phyloP scores from a whole-genome alignment of 176 grass and related monocot species.

The Tillandsia fasciculata region DNA sequence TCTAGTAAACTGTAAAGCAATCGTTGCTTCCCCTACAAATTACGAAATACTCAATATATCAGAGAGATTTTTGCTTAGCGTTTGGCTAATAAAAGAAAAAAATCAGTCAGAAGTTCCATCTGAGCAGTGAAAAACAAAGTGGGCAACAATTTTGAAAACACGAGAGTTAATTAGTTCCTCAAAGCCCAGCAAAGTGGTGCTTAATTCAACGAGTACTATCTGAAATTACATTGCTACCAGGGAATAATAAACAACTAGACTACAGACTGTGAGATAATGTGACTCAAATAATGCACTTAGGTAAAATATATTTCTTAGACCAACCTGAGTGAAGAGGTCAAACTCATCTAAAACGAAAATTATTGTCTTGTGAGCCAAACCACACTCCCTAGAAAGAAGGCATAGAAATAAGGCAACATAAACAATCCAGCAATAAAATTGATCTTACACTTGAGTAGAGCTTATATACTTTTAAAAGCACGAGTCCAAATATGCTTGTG shows the following conservation, averaged over 20 bases:
- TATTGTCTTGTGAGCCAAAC: slow-evolving; percentile 74
- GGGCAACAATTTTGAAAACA: not conserved
- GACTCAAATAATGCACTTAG: not conserved
- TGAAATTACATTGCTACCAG: too few species aligned
- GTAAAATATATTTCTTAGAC: not conserved
- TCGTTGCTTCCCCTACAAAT: slow-evolving; percentile 82
- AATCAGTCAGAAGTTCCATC: not conserved
- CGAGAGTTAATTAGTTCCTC: not conserved
- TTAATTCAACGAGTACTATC: too few species aligned
- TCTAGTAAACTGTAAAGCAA: slow-evolving; percentile 93
- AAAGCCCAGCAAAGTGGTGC: too few species aligned
- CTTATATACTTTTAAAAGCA: too few species aligned
- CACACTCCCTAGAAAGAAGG: slow-evolving; percentile 63
- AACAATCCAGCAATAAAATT: not conserved
- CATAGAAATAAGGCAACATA: slow-evolving; percentile 15
- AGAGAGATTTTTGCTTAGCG: slow-evolving; percentile 10
- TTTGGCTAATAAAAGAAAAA: not conserved
- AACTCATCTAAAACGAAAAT: slow-evolving; percentile 84
- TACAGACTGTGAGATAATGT: too few species aligned
- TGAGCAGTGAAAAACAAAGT: not conserved
- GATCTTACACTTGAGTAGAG: not conserved
- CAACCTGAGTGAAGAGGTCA: slow-evolving; percentile 91
- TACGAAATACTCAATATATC: not conserved
- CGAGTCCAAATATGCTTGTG: too few species aligned
- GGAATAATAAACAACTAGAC: too few species aligned